phyloP scores from a whole-genome alignment of 2,329 filamentous ascomycete genomes.

The Colletotrichum sp. region DNA sequence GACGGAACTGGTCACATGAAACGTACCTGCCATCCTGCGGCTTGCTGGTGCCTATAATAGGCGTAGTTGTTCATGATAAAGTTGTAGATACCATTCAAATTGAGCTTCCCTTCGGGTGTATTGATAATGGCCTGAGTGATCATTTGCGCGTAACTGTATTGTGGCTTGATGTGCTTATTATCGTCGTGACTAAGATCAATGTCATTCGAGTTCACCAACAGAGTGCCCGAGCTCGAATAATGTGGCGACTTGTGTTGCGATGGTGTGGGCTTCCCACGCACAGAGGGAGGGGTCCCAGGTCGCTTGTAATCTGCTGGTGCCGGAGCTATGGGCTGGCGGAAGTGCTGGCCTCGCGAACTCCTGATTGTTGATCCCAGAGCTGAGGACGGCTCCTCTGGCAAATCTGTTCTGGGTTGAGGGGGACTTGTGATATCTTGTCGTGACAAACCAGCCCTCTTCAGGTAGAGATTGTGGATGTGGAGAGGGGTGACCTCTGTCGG shows the following conservation, averaged over 20 bases:
- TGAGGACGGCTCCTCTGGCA: conserved; percentile 19
- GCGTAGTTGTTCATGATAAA: conserved; percentile 92
- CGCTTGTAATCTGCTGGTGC: conserved; percentile 65
- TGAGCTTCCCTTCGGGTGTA: conserved; percentile 85
- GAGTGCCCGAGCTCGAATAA: conserved; percentile 39
- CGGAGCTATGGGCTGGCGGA: conserved; percentile 56
- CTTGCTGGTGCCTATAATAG: conserved; percentile 83
- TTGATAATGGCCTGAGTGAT: conserved; percentile 96
- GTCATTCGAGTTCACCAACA: conserved; percentile 56
- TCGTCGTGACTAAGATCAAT: conserved; percentile 83
- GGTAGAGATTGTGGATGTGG: conserved; percentile 71
- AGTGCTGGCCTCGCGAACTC: conserved; percentile 26
- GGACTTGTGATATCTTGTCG: conserved; percentile 14
- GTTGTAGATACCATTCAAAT: conserved; percentile 89
- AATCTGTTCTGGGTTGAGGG: conserved; percentile 15
- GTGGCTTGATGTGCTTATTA: conserved; percentile 91
- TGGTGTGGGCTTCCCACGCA: conserved; percentile 34
- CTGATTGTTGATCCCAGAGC: conserved; percentile 6
- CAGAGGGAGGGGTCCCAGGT: conserved; percentile 64
- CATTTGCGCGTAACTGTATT: conserved; percentile 95
- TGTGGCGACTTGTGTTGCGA: conserved; percentile 43
- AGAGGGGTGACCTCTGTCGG: conserved; percentile 73
- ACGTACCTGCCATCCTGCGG: conserved; percentile 86
- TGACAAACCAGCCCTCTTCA: conserved; percentile 68
- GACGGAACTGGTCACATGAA: background rate